Conservation (phyloP, 768 basidiomycete genomes). For the Sarcodon aspratus region DNA sequence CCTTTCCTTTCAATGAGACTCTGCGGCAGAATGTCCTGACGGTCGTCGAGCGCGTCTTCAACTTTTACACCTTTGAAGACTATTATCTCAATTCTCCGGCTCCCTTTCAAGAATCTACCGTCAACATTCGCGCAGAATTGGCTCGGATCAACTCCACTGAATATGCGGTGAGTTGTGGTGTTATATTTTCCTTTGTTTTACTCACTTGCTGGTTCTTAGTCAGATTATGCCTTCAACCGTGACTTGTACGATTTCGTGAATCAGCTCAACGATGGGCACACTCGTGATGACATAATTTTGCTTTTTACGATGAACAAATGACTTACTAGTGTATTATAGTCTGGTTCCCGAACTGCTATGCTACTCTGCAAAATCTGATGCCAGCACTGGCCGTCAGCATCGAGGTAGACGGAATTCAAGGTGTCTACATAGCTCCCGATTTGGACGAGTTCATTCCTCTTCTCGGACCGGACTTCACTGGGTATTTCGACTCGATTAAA, state of each 20-base stretch:
- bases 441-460: slow-evolving; percentile 36
- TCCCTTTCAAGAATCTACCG: slow-evolving; percentile 35
- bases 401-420: slow-evolving; percentile 30
- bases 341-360: slow-evolving; percentile 49
- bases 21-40: slow-evolving; percentile 23
- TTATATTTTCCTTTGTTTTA: not conserved
- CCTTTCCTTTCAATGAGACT: slow-evolving; percentile 30
- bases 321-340: slow-evolving; percentile 18
- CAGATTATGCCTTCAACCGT: slow-evolving; percentile 55
- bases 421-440: slow-evolving; percentile 44
- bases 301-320: slow-evolving; percentile 31
- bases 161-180: slow-evolving; percentile 25
- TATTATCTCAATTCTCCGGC: slow-evolving; percentile 24
- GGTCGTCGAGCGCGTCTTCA: slow-evolving; percentile 20
- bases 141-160: slow-evolving; percentile 34
- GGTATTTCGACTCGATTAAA: slow-evolving; percentile 31
- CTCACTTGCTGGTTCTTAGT: slow-evolving; percentile 21
- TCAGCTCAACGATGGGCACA: slow-evolving; percentile 55
- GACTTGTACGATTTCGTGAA: slow-evolving; percentile 46
- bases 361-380: slow-evolving; percentile 30
- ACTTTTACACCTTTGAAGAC: slow-evolving; percentile 30
- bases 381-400: slow-evolving; percentile 44
- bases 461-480: slow-evolving; percentile 33
- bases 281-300: slow-evolving; percentile 25
- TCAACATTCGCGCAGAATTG: slow-evolving; percentile 39